These are phyloP conservation scores for Cystobasidiaceae sp. DNA, from an alignment of 1,284 basidiomycete species.

Conservation along the genomic window DNA sequence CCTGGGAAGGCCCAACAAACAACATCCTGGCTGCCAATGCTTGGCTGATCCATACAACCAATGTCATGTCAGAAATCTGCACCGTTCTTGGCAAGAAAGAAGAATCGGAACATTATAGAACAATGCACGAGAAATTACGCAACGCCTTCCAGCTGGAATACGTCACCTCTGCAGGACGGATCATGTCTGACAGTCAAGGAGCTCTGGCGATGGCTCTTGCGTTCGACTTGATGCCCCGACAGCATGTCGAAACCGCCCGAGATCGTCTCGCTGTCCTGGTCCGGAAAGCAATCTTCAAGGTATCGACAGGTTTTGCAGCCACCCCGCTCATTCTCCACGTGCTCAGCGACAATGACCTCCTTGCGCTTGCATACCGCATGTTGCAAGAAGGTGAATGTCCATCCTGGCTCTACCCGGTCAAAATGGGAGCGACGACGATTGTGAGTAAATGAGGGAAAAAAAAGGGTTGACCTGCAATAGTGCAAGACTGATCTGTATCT, in stretches of 20 bases:
- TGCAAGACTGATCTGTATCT: neutral
- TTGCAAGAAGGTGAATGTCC: conserved; percentile 45
- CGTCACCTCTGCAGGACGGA: conserved; percentile 38
- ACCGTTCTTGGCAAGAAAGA: conserved; percentile 34
- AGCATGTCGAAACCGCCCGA: conserved; percentile 23
- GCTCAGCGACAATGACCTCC: conserved; percentile 37
- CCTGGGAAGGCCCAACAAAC: conserved; percentile 41
- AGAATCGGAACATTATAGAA: conserved; percentile 33
- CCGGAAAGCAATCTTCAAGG: conserved; percentile 38
- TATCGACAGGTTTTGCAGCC: conserved; percentile 45
- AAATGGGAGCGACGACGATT: conserved; percentile 47
- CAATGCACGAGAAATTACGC: conserved; percentile 31
- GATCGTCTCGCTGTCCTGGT: conserved; percentile 39
- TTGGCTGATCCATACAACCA: conserved; percentile 41
- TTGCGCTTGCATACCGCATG: conserved; percentile 46
- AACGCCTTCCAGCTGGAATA: conserved; percentile 40
- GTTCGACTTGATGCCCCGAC: conserved; percentile 38
- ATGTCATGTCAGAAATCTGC: conserved; percentile 38
- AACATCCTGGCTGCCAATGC: conserved; percentile 41
- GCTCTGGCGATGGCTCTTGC: conserved; percentile 39
- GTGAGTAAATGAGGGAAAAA: neutral
- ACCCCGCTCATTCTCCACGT: conserved; percentile 44
- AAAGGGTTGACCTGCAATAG: neutral
- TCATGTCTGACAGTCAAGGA: conserved; percentile 43
- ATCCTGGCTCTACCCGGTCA: conserved; percentile 44